phyloP scores from a whole-genome alignment of 73 alveolate species.

The Durusdinium trenchii region DNA sequence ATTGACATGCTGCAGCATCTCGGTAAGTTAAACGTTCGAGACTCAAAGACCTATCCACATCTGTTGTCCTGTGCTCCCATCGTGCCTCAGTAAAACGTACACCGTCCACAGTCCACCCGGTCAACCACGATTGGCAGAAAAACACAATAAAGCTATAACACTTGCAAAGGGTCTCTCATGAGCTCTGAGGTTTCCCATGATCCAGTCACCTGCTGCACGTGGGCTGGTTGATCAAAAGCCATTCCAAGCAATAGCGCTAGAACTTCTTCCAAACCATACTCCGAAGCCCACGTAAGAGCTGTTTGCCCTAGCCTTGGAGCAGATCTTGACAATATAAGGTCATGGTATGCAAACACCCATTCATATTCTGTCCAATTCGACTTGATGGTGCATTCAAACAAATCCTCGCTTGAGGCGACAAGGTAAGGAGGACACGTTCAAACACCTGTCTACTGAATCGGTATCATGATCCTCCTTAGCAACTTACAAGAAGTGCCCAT shows the following conservation, averaged over 20 bases:
- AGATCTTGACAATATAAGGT: background rate
- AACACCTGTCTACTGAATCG: background rate
- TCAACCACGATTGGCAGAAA: background rate
- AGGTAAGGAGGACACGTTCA: background rate
- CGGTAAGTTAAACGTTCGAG: too few relatives aligned
- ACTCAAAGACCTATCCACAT: too few relatives aligned
- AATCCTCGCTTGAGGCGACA: background rate
- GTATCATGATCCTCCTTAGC: background rate
- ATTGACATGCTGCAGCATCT: too few relatives aligned
- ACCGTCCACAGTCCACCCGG: background rate
- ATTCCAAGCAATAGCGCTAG: background rate
- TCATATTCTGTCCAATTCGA: background rate
- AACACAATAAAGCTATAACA: background rate
- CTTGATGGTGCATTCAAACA: background rate
- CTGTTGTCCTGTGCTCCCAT: too few relatives aligned
- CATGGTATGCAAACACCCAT: background rate
- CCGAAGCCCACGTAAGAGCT: conserved; percentile 80
- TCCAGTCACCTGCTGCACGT: background rate
- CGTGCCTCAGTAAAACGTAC: background rate
- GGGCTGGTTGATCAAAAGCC: background rate
- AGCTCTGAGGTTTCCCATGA: background rate
- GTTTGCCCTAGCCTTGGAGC: conserved; percentile 50
- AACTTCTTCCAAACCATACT: conserved; percentile 42
- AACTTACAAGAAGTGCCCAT: background rate
- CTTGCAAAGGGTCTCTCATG: background rate